These are phyloP conservation scores for Pseudozyma thailandica DNA, from an alignment of 1,284 basidiomycete species.

Conservation along the genomic window DNA sequence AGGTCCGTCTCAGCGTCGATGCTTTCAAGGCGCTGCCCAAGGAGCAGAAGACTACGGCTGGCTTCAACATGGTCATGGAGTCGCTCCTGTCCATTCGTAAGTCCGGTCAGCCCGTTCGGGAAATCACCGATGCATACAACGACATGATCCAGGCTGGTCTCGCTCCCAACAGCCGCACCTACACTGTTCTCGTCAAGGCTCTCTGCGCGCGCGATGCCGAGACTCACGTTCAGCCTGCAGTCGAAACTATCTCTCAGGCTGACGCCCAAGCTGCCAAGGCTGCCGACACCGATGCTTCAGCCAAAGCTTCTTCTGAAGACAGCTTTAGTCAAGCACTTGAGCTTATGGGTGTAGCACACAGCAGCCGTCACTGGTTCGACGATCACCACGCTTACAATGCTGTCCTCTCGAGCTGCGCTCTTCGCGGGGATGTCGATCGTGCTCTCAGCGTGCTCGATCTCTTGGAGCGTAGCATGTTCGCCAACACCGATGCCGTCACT, in stretches of 20 bases:
- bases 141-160: constrained; percentile 78
- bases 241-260: background rate
- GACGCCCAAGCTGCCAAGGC: background rate
- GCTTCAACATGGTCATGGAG: constrained; percentile 78
- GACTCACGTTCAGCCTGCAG: constrained; percentile 36
- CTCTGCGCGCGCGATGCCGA: constrained; percentile 81
- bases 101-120: constrained; percentile 73
- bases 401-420: constrained; percentile 77
- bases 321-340: constrained; percentile 70
- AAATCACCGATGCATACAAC: constrained; percentile 79
- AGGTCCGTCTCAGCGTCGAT: constrained; percentile 25
- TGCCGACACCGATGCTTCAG: background rate
- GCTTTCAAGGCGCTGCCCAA: constrained; percentile 58
- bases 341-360: constrained; percentile 72
- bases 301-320: constrained; percentile 7
- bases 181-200: constrained; percentile 76
- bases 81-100: constrained; percentile 73
- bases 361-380: constrained; percentile 67
- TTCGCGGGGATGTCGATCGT: constrained; percentile 74
- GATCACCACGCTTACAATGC: constrained; percentile 71
- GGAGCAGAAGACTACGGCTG: constrained; percentile 52
- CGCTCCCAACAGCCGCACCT: constrained; percentile 77
- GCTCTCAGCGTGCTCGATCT: constrained; percentile 79
- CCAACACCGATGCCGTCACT: constrained; percentile 70
- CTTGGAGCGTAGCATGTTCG: constrained; percentile 72